Evolutionary conservation across 331 rosid species (phyloP).

Genomic region (Dryas integrifolia): DNA sequence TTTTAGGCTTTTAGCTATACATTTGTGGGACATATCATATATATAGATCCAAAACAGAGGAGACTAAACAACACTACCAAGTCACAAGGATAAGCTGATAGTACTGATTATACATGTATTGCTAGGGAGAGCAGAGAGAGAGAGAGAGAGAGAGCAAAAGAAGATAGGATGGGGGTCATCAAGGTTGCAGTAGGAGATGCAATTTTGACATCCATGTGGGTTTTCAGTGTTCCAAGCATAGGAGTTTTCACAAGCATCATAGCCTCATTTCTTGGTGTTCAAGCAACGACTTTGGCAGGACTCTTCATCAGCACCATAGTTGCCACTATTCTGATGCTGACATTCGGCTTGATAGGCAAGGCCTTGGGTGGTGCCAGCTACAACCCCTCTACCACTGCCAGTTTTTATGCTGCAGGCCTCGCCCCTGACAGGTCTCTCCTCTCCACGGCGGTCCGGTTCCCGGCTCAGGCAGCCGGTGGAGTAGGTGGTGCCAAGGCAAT

Average conservation of each 20-base stretch:
- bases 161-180: conserved; percentile 30
- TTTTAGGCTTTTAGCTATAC: no score
- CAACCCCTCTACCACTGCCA: conserved; percentile 55
- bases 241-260: conserved; percentile 36
- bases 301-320: conserved; percentile 44
- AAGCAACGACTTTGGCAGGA: conserved; percentile 29
- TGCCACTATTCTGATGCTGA: conserved; percentile 28
- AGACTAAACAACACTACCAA: not conserved
- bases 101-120: not conserved
- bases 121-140: not conserved
- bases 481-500: conserved; percentile 44
- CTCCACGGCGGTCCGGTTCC: conserved; percentile 47
- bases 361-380: conserved; percentile 60
- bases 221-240: conserved; percentile 38
- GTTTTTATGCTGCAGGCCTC: conserved; percentile 48
- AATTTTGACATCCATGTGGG: conserved; percentile 52
- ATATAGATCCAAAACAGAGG: no score
- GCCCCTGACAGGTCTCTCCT: conserved; percentile 37
- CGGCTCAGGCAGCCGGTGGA: conserved; percentile 62
- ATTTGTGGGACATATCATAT: not conserved
- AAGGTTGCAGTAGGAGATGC: conserved; percentile 47
- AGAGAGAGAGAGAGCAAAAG: not conserved
- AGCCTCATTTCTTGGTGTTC: conserved; percentile 33
- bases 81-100: not conserved
- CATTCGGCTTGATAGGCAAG: conserved; percentile 36